A percentile compares a stretch with the other conserved stretches of the same genome.
Evolutionary conservation across 495 filamentous ascomycete genomes (phyloP).

Genomic region (Penicillium samsonianum): DNA sequence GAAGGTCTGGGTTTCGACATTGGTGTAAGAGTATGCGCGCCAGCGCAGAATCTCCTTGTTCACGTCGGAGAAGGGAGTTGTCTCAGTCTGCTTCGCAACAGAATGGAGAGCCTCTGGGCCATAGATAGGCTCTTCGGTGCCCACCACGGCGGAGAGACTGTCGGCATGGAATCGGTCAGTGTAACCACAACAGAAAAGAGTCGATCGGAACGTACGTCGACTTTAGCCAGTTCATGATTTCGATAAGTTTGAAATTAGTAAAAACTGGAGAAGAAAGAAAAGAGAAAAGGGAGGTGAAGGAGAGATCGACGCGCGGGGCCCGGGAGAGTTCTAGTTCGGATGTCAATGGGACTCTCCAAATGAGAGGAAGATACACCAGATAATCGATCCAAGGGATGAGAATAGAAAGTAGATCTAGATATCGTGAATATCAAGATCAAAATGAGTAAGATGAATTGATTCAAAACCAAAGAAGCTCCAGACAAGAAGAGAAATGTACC

Average conservation of each 20-base stretch:
- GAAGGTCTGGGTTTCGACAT: conserved; percentile 95
- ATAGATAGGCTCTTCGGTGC: conserved; percentile 95
- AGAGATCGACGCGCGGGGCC: conserved; percentile 38
- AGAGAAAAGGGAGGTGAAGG: conserved; percentile 26
- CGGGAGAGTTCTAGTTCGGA: conserved; percentile 31
- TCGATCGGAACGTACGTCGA: conserved; percentile 56
- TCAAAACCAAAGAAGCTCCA: conserved; percentile 1
- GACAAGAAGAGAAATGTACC: background rate
- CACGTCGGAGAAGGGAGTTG: conserved; percentile 77
- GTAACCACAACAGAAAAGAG: conserved; percentile 13
- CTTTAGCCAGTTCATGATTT: conserved; percentile 70
- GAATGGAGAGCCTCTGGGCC: conserved; percentile 85
- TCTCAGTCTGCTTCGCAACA: conserved; percentile 76
- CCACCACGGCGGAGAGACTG: conserved; percentile 87
- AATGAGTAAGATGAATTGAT: background rate
- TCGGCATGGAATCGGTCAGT: conserved; percentile 26
- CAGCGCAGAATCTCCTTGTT: conserved; percentile 79
- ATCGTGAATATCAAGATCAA: background rate
- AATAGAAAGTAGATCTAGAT: background rate
- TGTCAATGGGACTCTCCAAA: conserved; percentile 21
- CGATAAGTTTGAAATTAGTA: conserved; percentile 7
- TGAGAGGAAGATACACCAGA: background rate
- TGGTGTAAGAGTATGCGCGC: conserved; percentile 76
- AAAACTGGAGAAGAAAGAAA: conserved; percentile 15
- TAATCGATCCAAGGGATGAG: background rate